Evolutionary conservation across 1,284 basidiomycete species (phyloP), one percentile per base, ranked within the genome.

Genomic region (Papiliotrema flavescens): DNA sequence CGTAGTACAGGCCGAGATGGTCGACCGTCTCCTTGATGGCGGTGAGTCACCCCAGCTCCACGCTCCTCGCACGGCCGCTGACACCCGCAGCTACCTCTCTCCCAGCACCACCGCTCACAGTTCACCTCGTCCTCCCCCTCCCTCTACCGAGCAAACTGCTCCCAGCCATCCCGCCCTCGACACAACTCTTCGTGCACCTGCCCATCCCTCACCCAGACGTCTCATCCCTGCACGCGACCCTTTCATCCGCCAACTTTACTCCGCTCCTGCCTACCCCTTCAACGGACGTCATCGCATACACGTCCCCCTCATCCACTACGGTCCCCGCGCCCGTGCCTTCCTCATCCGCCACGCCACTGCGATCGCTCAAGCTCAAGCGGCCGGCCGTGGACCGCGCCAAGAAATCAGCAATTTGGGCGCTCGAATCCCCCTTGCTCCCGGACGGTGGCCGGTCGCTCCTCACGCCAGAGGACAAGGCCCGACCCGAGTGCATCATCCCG

Each of bases 361-460:
- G 70, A 8, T 67, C 74, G 0, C 64, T 76, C n/a, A 56, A 65
- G 1, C 67, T 78, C 4, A 68, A 68, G 44, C 62, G 70, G 15
- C 56, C 64, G 22, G 55, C 56, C 11, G 51, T 59, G 19, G 63
- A 69, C 51, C 68, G 70, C 54, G 70, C 73, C 5, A 59, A 67
- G 28, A 76, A 76, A 60, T 60, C 74, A 3, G 74, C 76, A 2
- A 62, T 78, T 39, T 78, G 76, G 76, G 76, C 75, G 0, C 53
- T 76, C 9, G 69, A 73, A 47, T 73, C 66, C 2, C 74, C 69
- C 3, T 62, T 70, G 34, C 57, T 75, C 7, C 63, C 65, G 23
- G 73, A 74, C 53, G 79, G 80, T 44, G 76, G 79, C 20, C 74
- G 74, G 44, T 76, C 78, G 2, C 74, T 82, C 26, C 73, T 82